These are phyloP conservation scores for Coemansia sp. DNA, from an alignment of 192 early-diverging fungal species.

Conservation along the genomic window DNA sequence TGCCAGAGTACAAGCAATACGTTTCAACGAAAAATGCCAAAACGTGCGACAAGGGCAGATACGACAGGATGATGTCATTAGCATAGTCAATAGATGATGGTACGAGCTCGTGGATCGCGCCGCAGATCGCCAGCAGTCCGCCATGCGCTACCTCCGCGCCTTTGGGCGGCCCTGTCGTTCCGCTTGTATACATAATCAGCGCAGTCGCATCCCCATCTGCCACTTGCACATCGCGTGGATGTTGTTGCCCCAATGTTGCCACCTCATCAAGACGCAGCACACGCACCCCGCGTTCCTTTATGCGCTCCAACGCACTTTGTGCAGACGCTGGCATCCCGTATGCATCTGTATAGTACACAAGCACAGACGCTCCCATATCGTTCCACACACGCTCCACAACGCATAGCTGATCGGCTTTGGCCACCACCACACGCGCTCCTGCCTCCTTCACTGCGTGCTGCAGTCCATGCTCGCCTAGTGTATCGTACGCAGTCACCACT, in stretches of 20 bases:
- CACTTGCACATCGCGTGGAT: conserved; percentile 60
- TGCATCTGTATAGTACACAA: conserved; percentile 58
- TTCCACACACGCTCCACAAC: conserved; percentile 8
- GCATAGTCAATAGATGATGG: conserved; percentile 44
- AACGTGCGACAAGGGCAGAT: conserved; percentile 87
- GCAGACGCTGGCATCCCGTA: conserved; percentile 44
- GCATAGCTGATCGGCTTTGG: conserved; percentile 55
- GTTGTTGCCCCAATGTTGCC: conserved; percentile 59
- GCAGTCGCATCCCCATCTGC: conserved; percentile 69
- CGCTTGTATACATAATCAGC: conserved; percentile 90
- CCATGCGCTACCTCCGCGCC: conserved; percentile 83
- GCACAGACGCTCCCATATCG: conserved; percentile 18
- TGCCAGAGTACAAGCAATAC: conserved; percentile 63
- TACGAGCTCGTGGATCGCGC: conserved; percentile 52
- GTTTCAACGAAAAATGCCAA: conserved; percentile 84
- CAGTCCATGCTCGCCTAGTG: conserved; percentile 81
- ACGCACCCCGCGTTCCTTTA: conserved; percentile 34
- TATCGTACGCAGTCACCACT: conserved; percentile 82
- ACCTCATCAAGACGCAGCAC: conserved; percentile 67
- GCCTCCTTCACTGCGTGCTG: conserved; percentile 81
- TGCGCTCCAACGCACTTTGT: conserved; percentile 47
- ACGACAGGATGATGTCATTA: conserved; percentile 67
- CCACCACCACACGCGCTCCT: conserved; percentile 65
- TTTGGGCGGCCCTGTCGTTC: conserved; percentile 91
- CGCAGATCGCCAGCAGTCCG: conserved; percentile 70